These are phyloP conservation scores for Vitis hybrid DNA, from an alignment of 177 flowering plant species.

Conservation along the genomic window DNA sequence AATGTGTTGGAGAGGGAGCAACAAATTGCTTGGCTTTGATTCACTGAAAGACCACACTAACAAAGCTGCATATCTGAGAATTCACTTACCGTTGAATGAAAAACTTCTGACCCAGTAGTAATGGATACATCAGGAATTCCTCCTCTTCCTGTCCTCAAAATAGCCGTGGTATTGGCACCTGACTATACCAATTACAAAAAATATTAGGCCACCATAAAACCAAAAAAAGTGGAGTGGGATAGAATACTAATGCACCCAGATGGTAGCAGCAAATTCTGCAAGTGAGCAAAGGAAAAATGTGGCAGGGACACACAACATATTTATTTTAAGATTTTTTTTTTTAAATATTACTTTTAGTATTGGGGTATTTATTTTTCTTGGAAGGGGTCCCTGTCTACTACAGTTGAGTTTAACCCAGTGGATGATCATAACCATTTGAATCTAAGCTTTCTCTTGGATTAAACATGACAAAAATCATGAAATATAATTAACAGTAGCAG, in stretches of 20 bases:
- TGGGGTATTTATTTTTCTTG: too few relatives aligned
- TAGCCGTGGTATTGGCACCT: slow-evolving; percentile 20
- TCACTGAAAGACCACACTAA: slow-evolving; percentile 25
- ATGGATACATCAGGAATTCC: slow-evolving; percentile 27
- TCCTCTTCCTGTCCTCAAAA: slow-evolving; percentile 25
- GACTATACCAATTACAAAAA: slow-evolving; percentile 26
- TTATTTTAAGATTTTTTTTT: too few relatives aligned
- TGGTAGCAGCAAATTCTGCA: not conserved
- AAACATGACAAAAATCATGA: too few relatives aligned
- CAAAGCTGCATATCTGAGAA: slow-evolving; percentile 31
- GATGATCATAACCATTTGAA: too few relatives aligned
- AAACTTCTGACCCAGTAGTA: slow-evolving; percentile 33
- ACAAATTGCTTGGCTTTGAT: slow-evolving; percentile 35
- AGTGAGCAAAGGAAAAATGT: too few relatives aligned
- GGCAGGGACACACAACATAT: too few relatives aligned
- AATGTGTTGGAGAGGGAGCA: slow-evolving; percentile 38
- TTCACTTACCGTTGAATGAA: slow-evolving; percentile 30
- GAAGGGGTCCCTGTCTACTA: too few relatives aligned
- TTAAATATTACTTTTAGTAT: too few relatives aligned
- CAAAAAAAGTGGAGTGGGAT: not conserved
- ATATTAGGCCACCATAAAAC: slow-evolving; percentile 3
- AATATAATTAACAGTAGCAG: too few relatives aligned
- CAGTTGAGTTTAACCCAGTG: too few relatives aligned
- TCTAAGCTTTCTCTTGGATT: too few relatives aligned
- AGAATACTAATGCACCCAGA: not conserved